Evolutionary conservation across 805 yeast genomes (phyloP).

Genomic region (Wickerhamiella lipophila): DNA sequence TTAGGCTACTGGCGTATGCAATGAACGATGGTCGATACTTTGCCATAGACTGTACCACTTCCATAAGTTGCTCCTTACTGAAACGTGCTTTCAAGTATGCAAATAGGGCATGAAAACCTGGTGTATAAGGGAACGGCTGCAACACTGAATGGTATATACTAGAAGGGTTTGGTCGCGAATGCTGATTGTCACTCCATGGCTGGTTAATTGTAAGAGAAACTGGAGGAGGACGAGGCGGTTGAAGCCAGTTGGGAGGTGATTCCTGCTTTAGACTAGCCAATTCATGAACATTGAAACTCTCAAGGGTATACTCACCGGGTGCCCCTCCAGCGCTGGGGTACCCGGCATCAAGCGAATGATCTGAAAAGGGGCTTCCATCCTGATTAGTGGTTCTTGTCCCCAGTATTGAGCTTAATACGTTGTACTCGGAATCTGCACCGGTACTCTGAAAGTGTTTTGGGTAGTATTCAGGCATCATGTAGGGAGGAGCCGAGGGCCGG

Average conservation of each 20-base stretch:
- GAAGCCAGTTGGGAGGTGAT: conserved; percentile 17
- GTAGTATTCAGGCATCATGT: background rate
- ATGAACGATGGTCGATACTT: conserved; percentile 84
- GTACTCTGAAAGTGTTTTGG: background rate
- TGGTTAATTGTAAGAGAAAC: conserved; percentile 23
- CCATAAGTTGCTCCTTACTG: conserved; percentile 52
- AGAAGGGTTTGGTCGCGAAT: conserved; percentile 15
- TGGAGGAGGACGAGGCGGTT: conserved; percentile 19
- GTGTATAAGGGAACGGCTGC: conserved; percentile 76
- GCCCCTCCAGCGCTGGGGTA: background rate
- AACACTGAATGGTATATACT: conserved; percentile 54
- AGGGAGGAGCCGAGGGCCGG: background rate
- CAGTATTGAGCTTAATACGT: conserved; percentile 27
- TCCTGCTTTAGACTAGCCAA: conserved; percentile 2
- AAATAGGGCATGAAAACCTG: conserved; percentile 75
- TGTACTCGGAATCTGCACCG: conserved; percentile 26
- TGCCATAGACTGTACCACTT: conserved; percentile 80
- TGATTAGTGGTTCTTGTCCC: background rate
- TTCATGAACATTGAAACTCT: conserved; percentile 9
- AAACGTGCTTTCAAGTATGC: conserved; percentile 62
- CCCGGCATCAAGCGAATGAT: background rate
- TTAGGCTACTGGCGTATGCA: conserved; percentile 77
- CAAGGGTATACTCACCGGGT: conserved; percentile 14
- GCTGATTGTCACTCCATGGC: background rate
- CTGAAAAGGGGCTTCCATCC: conserved; percentile 14